These are phyloP conservation scores for Marasmius oreades DNA, from an alignment of 1,284 basidiomycete genomes.

Conservation along the genomic window DNA sequence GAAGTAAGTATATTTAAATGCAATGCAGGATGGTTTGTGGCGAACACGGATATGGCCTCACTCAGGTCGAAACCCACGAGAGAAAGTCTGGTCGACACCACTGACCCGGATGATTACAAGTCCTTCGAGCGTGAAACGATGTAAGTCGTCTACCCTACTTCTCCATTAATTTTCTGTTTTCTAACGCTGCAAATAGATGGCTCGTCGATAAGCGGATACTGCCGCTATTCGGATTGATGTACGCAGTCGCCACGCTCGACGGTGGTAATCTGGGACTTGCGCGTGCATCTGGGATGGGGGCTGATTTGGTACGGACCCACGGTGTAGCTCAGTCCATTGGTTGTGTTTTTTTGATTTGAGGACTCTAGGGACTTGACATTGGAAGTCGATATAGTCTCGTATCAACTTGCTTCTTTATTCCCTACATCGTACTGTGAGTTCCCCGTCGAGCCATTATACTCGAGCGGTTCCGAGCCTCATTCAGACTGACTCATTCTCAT, in stretches of 20 bases:
- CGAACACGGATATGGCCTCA: background rate
- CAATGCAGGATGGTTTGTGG: too few species aligned
- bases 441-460: too few species aligned
- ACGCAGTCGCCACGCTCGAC: conserved; percentile 22
- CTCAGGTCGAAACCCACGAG: background rate
- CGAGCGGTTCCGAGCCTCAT: too few species aligned
- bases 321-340: background rate
- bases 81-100: background rate
- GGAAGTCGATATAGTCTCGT: conserved; percentile 23
- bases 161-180: background rate
- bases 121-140: background rate
- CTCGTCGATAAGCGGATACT: conserved; percentile 22
- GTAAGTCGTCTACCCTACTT: background rate
- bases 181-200: conserved; percentile 13
- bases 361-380: conserved; percentile 17
- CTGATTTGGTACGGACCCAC: conserved; percentile 18
- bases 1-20: background rate
- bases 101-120: background rate
- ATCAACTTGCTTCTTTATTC: conserved; percentile 23
- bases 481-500: background rate
- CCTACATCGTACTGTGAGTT: conserved; percentile 22
- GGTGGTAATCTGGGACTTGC: conserved; percentile 23
- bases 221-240: conserved; percentile 23
- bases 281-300: conserved; percentile 24
- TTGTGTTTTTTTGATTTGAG: background rate